These are phyloP conservation scores for Capronia epimyces DNA, from an alignment of 2,329 filamentous ascomycete genomes.

Conservation along the genomic window DNA sequence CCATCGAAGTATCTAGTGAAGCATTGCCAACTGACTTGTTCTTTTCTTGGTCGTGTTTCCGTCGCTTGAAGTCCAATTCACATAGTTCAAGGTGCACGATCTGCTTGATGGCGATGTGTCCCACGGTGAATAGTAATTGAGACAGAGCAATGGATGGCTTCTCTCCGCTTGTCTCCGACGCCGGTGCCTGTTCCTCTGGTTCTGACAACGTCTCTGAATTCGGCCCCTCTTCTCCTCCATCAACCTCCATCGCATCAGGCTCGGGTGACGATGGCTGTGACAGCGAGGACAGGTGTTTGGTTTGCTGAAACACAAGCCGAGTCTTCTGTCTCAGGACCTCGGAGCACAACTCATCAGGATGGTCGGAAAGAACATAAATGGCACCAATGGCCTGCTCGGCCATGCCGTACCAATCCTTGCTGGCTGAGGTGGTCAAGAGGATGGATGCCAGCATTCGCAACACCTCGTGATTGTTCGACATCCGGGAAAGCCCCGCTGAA, in stretches of 20 bases:
- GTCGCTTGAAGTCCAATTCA: conserved; percentile 93
- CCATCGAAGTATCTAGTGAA: conserved; percentile 35
- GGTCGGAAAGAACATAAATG: conserved; percentile 88
- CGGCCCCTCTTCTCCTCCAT: conserved; percentile 20
- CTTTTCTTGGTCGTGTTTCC: conserved; percentile 86
- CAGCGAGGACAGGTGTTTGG: conserved; percentile 33
- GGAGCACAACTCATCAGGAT: conserved; percentile 88
- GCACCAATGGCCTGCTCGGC: conserved; percentile 94
- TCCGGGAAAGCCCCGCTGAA: conserved; percentile 56
- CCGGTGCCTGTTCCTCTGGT: conserved; percentile 30
- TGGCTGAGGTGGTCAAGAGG: conserved; percentile 77
- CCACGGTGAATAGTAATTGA: conserved; percentile 88
- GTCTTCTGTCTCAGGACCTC: conserved; percentile 85
- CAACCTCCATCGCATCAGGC: conserved; percentile 33
- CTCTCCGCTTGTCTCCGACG: conserved; percentile 37
- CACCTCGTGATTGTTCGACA: conserved; percentile 89
- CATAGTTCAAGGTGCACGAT: conserved; percentile 98
- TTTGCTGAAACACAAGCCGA: conserved; percentile 67
- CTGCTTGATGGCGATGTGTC: conserved; percentile 96
- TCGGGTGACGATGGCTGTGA: conserved; percentile 35
- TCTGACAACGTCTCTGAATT: conserved; percentile 17
- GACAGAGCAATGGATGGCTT: conserved; percentile 73
- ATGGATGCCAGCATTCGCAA: conserved; percentile 74
- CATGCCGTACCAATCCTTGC: conserved; percentile 90
- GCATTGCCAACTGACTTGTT: conserved; percentile 37